Base-by-base conservation (phyloP, 2,329 filamentous ascomycete species). In the Pseudogymnoascus destructans region DNA sequence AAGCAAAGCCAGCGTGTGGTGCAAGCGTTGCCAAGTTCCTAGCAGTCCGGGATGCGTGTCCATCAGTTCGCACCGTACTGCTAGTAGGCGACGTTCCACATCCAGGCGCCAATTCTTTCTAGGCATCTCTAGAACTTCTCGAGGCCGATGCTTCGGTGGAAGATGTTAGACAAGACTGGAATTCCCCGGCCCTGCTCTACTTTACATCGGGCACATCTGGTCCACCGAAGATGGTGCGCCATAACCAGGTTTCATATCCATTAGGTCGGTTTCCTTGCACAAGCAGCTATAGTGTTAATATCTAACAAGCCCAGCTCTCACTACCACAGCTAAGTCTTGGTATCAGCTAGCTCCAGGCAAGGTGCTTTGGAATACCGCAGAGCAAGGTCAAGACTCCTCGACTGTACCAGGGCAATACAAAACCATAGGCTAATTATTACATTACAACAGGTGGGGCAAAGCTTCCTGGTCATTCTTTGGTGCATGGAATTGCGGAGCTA, bases 161-260 rank as follows among this genome's bases (percentile, higher is more conserved):
- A 17, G 66, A 68, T 55, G 40, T 46, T n/a, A 46, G 19, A 25
- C 40, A 21, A 9, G 40, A 46, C 13, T 46, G 40, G 40, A 25
- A 46, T n/a, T 46, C 11, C 21, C 66, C 70, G 1, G 68, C 67
- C 15, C 62, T 73, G 58, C 68, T 71, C 7, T 73, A 72, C 61
- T 73, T 73, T 62, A 73, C 71, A 0, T 70, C 66, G 10, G 71
- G 72, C 3, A 73, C 72, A 3, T 72, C 72, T 1, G 71, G 71
- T 0, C 68, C 69, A 5, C 71, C 71, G 3, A 73, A 73, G 61
- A 72, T 73, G 69, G 71, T 73, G 6, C 65, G 68, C 21, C 71
- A 73, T 60, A 71, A 70, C 52, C 71, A 73, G 33, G 68, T 71
- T 5, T 72, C 70, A 2, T 73, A 72, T 60, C 72, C 72, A 1